Percentiles rank a stretch among this genome's conserved stretches.
phyloP scores from a whole-genome alignment of 1,284 basidiomycete species.

The Heterobasidion occidentale region DNA sequence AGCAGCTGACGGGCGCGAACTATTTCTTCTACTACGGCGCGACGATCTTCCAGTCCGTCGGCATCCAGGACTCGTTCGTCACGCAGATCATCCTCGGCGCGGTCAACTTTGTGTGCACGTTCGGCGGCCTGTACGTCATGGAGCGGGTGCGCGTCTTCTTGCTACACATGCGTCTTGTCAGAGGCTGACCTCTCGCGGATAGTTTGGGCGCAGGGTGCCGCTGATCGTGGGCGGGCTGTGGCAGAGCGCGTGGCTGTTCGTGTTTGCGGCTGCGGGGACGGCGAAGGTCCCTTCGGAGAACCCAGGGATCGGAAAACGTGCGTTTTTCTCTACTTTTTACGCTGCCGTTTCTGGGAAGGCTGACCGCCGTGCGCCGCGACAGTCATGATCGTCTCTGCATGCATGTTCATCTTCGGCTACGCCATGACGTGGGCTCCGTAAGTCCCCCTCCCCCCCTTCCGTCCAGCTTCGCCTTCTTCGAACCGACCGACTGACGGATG shows the following conservation, averaged over 20 bases:
- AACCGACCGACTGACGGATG: neutral
- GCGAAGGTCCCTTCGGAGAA: slow-evolving; percentile 46
- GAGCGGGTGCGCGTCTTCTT: slow-evolving; percentile 36
- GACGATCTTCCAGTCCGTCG: slow-evolving; percentile 62
- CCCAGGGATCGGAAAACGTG: slow-evolving; percentile 44
- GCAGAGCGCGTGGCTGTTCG: slow-evolving; percentile 72
- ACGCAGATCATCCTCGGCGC: slow-evolving; percentile 69
- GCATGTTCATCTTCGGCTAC: slow-evolving; percentile 73
- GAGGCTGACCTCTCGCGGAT: neutral
- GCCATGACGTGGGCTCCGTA: slow-evolving; percentile 69
- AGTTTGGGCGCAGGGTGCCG: slow-evolving; percentile 56
- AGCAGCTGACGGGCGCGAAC: slow-evolving; percentile 71
- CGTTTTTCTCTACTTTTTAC: slow-evolving; percentile 10
- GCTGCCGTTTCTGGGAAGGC: neutral
- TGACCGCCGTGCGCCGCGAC: slow-evolving; percentile 1
- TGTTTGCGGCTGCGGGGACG: slow-evolving; percentile 72
- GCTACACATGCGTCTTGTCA: neutral
- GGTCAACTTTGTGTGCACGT: slow-evolving; percentile 66
- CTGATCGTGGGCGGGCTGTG: slow-evolving; percentile 66
- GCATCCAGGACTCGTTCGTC: slow-evolving; percentile 59
- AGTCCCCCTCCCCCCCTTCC: slow-evolving; percentile 9
- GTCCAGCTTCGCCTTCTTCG: neutral
- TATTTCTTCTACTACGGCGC: slow-evolving; percentile 71
- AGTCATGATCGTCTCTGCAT: slow-evolving; percentile 76
- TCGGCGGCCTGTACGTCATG: slow-evolving; percentile 64